These are phyloP conservation scores for Nannochloropsis salina DNA, from an alignment of 108 stramenopile species.

Conservation along the genomic window DNA sequence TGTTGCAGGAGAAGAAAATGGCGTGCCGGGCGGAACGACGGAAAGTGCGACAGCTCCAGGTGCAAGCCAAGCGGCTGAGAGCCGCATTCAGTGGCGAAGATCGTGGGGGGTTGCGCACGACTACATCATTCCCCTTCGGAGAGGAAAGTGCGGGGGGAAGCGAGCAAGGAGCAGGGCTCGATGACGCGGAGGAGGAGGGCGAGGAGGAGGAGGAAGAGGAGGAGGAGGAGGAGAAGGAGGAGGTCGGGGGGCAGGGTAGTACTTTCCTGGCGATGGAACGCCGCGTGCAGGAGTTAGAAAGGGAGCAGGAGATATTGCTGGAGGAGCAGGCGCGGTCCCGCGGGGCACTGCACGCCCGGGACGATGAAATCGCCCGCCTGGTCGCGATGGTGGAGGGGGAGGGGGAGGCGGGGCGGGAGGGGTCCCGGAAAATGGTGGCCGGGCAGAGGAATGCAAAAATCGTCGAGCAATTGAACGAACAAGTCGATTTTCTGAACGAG, in stretches of 20 bases:
- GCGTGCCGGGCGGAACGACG: constrained; percentile 3
- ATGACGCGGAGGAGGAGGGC: not conserved
- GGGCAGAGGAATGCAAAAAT: constrained; percentile 46
- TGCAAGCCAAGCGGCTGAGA: no score
- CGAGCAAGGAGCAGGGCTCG: not conserved
- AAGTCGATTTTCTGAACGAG: constrained; percentile 57
- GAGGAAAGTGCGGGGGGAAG: not conserved
- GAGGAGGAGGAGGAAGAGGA: constrained; percentile 23
- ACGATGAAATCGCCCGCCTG: constrained; percentile 1
- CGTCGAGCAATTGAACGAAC: constrained; percentile 56
- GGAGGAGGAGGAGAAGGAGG: constrained; percentile 23
- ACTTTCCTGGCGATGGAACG: not conserved
- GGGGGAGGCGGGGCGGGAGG: not conserved
- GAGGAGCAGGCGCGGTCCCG: not conserved
- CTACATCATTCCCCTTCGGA: not conserved
- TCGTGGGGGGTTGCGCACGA: no score
- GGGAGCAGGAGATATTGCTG: constrained; percentile 8
- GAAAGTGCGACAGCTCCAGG: constrained; percentile 6
- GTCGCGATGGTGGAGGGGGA: not conserved
- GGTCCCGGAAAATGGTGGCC: not conserved
- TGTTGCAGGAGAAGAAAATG: constrained; percentile 25
- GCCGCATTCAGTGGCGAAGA: no score
- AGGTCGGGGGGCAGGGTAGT: not conserved
- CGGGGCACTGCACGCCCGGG: not conserved
- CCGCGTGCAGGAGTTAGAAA: not conserved